A percentile compares a stretch with the other conserved stretches of the same genome.
Conservation (phyloP, 495 filamentous ascomycete species). For the Rusavskia elegans region DNA sequence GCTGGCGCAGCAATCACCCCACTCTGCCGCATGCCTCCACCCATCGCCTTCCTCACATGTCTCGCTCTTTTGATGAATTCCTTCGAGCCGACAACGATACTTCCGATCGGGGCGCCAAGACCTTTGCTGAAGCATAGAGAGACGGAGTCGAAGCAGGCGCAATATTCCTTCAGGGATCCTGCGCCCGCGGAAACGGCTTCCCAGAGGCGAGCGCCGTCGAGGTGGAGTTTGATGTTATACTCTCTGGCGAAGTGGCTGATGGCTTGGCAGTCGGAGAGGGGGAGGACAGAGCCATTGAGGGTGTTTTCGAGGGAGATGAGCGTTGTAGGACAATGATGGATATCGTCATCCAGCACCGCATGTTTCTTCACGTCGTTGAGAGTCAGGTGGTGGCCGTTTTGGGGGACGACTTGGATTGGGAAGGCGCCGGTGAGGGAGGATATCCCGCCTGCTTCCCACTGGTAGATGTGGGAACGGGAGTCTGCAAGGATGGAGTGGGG, state of each 20-base stretch:
- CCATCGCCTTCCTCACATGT: constrained; percentile 72
- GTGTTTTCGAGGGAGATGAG: constrained; percentile 82
- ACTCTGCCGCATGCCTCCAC: constrained; percentile 65
- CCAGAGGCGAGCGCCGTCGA: constrained; percentile 79
- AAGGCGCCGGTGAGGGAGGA: constrained; percentile 30
- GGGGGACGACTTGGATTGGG: constrained; percentile 22
- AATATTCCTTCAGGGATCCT: constrained; percentile 43
- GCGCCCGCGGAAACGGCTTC: constrained; percentile 49
- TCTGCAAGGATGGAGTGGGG: constrained; percentile 35
- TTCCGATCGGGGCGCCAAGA: constrained; percentile 76
- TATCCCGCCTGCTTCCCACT: constrained; percentile 34
- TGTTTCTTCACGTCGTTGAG: constrained; percentile 53
- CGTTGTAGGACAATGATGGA: constrained; percentile 47
- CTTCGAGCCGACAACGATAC: constrained; percentile 52
- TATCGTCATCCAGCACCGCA: constrained; percentile 24
- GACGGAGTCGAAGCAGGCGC: constrained; percentile 60
- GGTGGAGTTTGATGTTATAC: constrained; percentile 47
- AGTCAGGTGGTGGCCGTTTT: constrained; percentile 59
- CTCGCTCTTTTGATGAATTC: constrained; percentile 54
- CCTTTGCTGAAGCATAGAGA: constrained; percentile 82
- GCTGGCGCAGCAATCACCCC: constrained; percentile 33
- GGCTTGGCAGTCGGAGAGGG: constrained; percentile 46
- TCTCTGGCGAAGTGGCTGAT: constrained; percentile 51
- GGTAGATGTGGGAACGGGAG: constrained; percentile 29
- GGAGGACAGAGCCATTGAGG: constrained; percentile 61